Evolutionary conservation across 2,329 filamentous ascomycete genomes (phyloP).

Genomic region (Verticillium dahliae): DNA sequence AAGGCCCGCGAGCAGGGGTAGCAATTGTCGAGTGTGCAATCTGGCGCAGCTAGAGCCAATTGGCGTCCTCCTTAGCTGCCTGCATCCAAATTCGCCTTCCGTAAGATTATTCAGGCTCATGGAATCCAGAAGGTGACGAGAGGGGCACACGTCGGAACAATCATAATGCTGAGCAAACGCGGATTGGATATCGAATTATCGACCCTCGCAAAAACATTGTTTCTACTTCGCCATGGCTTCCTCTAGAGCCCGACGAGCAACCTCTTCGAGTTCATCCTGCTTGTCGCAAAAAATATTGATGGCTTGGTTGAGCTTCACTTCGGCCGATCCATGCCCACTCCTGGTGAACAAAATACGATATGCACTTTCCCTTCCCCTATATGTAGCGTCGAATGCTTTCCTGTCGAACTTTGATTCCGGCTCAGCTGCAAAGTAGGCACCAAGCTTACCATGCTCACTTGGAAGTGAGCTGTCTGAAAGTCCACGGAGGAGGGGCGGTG

Average conservation of each 20-base stretch:
- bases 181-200: no score
- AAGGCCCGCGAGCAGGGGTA: not conserved
- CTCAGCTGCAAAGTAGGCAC: conserved; percentile 21
- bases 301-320: conserved; percentile 46
- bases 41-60: not conserved
- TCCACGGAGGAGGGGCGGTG: conserved; percentile 42
- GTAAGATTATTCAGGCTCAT: no score
- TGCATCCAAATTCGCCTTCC: no score
- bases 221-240: not conserved
- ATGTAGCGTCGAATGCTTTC: conserved; percentile 8
- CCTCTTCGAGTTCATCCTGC: conserved; percentile 42
- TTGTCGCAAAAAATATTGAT: conserved; percentile 53
- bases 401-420: conserved; percentile 16
- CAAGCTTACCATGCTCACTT: conserved; percentile 21
- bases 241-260: conserved; percentile 9
- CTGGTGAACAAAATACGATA: conserved; percentile 46
- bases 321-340: conserved; percentile 36
- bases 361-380: conserved; percentile 29
- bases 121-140: no score
- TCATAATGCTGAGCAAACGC: no score
- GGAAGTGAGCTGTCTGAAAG: conserved; percentile 31
- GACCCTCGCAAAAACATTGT: no score
- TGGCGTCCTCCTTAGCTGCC: not conserved
- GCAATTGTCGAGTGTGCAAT: not conserved
- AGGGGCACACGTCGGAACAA: no score